Conservation (phyloP, 768 basidiomycete genomes). For the Hortiboletus flavorubellus region DNA sequence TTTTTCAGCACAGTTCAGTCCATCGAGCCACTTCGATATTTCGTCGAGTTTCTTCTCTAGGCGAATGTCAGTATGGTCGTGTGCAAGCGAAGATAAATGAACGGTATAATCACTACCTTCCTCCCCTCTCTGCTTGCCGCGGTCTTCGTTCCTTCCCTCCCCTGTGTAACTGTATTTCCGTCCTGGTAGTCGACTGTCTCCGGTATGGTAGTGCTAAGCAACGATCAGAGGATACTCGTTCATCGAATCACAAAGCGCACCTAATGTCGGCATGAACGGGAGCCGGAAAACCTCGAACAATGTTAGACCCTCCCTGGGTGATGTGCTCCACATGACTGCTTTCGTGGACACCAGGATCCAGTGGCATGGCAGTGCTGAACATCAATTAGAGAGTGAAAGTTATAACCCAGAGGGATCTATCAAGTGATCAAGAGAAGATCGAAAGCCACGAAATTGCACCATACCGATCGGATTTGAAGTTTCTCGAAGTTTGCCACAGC, state of each 20-base stretch:
- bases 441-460: constrained; percentile 11
- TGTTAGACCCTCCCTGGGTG: neutral
- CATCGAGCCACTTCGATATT: constrained; percentile 2
- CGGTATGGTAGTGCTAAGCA: neutral
- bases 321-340: neutral
- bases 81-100: neutral
- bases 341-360: neutral
- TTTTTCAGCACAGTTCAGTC: constrained; percentile 1
- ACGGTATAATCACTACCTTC: neutral
- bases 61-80: neutral
- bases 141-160: neutral
- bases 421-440: neutral
- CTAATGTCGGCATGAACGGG: too few relatives aligned
- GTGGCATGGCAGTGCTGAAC: neutral
- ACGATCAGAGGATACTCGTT: neutral
- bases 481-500: constrained; percentile 65
- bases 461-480: constrained; percentile 76
- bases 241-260: neutral
- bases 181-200: too few relatives aligned
- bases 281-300: too few relatives aligned
- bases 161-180: neutral
- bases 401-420: constrained; percentile 68
- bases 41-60: too few relatives aligned
- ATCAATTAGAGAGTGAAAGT: constrained; percentile 42
- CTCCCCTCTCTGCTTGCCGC: neutral